Evolutionary conservation across 179 eudicot genomes (phyloP).

Genomic region (Silene noctiflora): DNA sequence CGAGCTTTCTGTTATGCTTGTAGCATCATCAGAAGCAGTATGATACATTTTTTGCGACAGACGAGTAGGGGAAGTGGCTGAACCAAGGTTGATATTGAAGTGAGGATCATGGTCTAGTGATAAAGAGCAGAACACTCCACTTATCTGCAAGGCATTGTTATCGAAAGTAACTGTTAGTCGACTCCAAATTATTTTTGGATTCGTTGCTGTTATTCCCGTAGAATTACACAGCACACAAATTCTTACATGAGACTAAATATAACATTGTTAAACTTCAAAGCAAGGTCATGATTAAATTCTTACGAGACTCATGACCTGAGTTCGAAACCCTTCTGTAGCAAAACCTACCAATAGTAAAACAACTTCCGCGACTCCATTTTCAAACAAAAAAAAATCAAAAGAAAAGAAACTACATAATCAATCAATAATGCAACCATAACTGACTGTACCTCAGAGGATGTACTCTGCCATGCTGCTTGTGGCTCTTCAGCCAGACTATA

Average conservation of each 20-base stretch:
- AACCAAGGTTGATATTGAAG: background rate
- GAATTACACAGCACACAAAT: no score
- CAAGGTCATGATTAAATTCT: no score
- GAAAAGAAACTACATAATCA: background rate
- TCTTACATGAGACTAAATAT: no score
- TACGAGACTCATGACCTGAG: no score
- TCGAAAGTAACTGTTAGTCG: background rate
- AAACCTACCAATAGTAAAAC: no score
- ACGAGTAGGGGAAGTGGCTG: slow-evolving; percentile 9
- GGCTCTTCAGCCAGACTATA: background rate
- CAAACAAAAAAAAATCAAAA: no score
- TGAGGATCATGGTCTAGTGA: slow-evolving; percentile 21
- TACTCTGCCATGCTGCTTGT: background rate
- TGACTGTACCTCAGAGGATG: background rate
- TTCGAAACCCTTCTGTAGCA: no score
- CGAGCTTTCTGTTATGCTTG: slow-evolving; percentile 10
- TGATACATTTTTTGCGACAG: slow-evolving; percentile 27
- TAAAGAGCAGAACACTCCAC: slow-evolving; percentile 8
- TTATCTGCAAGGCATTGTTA: slow-evolving; percentile 10
- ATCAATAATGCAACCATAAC: background rate
- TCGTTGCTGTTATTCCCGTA: no score
- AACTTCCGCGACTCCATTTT: no score
- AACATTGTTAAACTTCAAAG: no score
- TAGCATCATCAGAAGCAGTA: slow-evolving; percentile 18
- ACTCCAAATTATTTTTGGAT: background rate